A percentile compares a stretch with the other conserved stretches of the same genome.
phyloP scores from a whole-genome alignment of 176 grass and related monocot genomes.

The Ensete glaucum region DNA sequence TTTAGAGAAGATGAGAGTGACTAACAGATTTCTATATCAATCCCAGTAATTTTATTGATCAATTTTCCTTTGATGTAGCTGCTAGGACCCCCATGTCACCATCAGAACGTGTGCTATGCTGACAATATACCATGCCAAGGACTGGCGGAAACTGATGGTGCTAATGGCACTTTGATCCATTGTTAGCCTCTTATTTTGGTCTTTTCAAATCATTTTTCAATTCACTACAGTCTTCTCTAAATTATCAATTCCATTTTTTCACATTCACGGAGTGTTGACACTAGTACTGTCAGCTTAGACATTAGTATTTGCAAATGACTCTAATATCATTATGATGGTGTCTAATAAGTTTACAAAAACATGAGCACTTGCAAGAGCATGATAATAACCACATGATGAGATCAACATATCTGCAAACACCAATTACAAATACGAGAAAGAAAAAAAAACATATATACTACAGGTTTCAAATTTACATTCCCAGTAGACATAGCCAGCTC shows the following conservation, averaged over 20 bases:
- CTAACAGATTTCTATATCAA: neutral
- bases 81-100: neutral
- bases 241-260: neutral
- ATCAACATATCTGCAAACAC: neutral
- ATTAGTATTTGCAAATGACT: neutral
- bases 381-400: neutral
- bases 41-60: neutral
- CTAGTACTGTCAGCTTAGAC: neutral
- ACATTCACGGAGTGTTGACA: neutral
- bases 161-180: neutral
- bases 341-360: neutral
- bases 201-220: neutral
- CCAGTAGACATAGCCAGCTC: constrained; percentile 87
- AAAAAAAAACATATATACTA: neutral
- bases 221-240: neutral
- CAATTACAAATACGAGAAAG: neutral
- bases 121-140: no score
- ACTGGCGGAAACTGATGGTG: neutral
- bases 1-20: neutral
- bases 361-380: neutral
- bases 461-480: constrained; percentile 51
- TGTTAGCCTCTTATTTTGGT: neutral
- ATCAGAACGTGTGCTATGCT: neutral
- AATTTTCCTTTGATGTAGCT: neutral
- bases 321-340: neutral